A percentile compares a stretch with the other conserved stretches of the same genome.
Evolutionary conservation across 306 rosid genomes (phyloP).

Genomic region (Herpetospermum pedunculosum): DNA sequence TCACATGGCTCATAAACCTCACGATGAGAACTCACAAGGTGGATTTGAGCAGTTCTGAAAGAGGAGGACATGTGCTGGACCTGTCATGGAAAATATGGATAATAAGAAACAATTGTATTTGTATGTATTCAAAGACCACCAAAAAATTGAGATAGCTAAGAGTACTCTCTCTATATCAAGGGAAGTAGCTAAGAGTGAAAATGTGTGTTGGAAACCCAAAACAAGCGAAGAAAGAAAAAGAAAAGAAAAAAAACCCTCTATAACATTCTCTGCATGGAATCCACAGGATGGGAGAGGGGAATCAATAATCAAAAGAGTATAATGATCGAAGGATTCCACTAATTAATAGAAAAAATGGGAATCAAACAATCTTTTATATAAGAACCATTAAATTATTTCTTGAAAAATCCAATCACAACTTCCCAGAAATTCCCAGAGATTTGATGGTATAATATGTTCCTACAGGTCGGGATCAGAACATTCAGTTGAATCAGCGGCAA

Average conservation of each 20-base stretch:
- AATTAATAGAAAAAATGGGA: neutral
- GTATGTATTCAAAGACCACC: too few relatives aligned
- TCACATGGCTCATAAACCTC: constrained; percentile 97
- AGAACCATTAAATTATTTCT: neutral
- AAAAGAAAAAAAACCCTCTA: neutral
- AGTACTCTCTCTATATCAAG: neutral
- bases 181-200: neutral
- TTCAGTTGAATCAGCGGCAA: neutral
- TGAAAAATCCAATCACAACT: neutral
- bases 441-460: neutral
- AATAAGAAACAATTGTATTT: neutral
- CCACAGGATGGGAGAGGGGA: neutral
- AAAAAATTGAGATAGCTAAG: neutral
- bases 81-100: constrained; percentile 18
- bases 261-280: neutral
- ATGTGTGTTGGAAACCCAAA: neutral
- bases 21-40: constrained; percentile 62
- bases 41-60: constrained; percentile 65
- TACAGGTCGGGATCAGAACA: neutral
- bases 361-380: neutral
- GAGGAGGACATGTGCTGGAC: constrained; percentile 31
- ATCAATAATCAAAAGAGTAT: neutral
- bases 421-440: neutral
- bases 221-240: neutral
- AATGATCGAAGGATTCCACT: too few relatives aligned